Evolutionary conservation across 345 rosid genomes (phyloP).

Genomic region (Garcia nutans): DNA sequence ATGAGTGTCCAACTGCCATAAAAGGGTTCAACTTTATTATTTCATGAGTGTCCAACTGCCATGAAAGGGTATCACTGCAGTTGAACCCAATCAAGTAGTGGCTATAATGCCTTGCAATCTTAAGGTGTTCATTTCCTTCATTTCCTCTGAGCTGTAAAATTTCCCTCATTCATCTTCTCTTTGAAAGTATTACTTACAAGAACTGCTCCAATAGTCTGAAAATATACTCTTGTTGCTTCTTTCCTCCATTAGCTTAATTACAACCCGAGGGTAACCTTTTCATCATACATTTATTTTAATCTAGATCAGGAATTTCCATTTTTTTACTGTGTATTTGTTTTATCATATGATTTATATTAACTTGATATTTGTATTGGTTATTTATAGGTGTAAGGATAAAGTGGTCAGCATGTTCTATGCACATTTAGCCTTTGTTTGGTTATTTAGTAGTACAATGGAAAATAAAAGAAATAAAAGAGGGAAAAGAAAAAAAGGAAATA

Average conservation of each 20-base stretch:
- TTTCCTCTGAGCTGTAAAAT: too few species aligned
- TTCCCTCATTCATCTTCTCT: neutral
- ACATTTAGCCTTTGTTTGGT: neutral
- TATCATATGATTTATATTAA: neutral
- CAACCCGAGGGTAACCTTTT: neutral
- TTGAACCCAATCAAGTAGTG: neutral
- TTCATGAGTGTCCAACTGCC: neutral
- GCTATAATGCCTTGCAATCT: neutral
- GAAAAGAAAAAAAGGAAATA: too few species aligned
- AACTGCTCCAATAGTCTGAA: neutral
- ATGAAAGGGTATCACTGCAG: neutral
- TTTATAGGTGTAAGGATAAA: slow-evolving; percentile 11
- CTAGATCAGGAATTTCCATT: neutral
- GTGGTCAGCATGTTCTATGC: neutral
- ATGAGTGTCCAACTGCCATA: neutral
- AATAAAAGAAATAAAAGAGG: too few species aligned
- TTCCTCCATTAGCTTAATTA: neutral
- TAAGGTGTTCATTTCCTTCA: neutral
- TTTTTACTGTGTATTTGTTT: neutral
- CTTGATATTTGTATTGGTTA: neutral
- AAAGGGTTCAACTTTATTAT: neutral
- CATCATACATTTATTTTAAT: neutral
- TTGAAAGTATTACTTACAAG: neutral
- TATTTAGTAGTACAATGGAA: too few species aligned
- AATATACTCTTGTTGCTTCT: neutral